A percentile compares a stretch with the other conserved stretches of the same genome.
Conservation (phyloP, 768 basidiomycete genomes). For the Phylloporus arenicola region DNA sequence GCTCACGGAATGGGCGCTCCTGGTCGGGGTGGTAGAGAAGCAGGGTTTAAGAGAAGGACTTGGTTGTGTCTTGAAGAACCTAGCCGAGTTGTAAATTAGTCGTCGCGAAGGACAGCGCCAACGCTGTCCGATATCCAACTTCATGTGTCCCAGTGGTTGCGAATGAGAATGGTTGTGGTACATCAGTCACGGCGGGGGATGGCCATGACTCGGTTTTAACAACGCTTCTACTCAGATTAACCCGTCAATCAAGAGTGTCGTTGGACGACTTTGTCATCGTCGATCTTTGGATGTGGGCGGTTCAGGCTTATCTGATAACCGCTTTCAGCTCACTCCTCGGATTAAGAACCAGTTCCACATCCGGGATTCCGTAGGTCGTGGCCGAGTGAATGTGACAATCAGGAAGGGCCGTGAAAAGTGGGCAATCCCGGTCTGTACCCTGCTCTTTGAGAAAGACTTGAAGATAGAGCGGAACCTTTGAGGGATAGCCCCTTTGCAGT, state of each 20-base stretch:
- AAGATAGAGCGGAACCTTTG: too few relatives aligned
- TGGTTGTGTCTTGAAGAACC: slow-evolving; percentile 2
- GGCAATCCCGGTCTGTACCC: too few relatives aligned
- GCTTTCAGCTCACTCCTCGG: slow-evolving; percentile 30
- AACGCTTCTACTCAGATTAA: slow-evolving; percentile 50
- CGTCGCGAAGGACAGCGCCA: slow-evolving; percentile 11
- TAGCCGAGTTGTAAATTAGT: slow-evolving; percentile 11
- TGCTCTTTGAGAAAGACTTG: too few relatives aligned
- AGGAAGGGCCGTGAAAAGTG: neutral
- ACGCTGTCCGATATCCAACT: slow-evolving; percentile 5
- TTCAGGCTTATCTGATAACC: too few relatives aligned
- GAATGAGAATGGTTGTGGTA: neutral
- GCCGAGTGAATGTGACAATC: slow-evolving; percentile 71
- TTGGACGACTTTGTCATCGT: too few relatives aligned
- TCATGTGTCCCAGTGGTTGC: slow-evolving; percentile 12
- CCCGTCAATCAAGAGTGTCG: too few relatives aligned
- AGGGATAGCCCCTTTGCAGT: slow-evolving; percentile 32
- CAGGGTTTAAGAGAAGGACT: neutral
- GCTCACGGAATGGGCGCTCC: neutral
- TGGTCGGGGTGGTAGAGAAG: neutral
- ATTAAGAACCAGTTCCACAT: slow-evolving; percentile 32
- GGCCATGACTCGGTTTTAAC: too few relatives aligned
- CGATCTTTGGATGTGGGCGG: slow-evolving; percentile 52
- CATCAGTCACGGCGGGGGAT: too few relatives aligned
- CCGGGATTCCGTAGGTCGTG: slow-evolving; percentile 72